phyloP scores from a whole-genome alignment of 2,329 filamentous ascomycete genomes.

The Alternaria arbusti region DNA sequence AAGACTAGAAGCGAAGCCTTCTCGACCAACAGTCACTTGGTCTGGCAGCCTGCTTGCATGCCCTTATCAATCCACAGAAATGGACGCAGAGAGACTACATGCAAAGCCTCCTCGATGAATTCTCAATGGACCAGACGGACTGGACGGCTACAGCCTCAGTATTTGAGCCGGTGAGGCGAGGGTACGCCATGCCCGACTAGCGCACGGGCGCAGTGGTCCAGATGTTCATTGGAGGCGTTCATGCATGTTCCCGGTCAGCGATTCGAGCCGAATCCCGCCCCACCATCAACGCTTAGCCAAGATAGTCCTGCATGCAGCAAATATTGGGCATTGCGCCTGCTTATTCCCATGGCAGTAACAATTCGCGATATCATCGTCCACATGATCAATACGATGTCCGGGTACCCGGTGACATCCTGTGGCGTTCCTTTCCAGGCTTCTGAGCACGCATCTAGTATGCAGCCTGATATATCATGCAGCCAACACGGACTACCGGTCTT shows the following conservation, averaged over 20 bases:
- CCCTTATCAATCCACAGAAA: neutral
- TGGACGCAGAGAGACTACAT: neutral
- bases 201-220: neutral
- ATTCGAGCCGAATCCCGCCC: neutral
- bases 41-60: too few relatives aligned
- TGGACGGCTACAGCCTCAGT: neutral
- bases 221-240: neutral
- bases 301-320: slow-evolving; percentile 1
- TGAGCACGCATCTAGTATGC: neutral
- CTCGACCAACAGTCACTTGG: neutral
- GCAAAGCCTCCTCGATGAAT: neutral
- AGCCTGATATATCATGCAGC: neutral
- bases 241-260: neutral
- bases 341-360: neutral
- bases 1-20: neutral
- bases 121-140: neutral
- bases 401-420: neutral
- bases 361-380: neutral
- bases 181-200: neutral
- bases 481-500: neutral
- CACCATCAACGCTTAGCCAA: neutral
- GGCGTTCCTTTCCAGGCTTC: neutral
- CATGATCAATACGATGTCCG: neutral
- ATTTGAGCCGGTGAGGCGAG: neutral
- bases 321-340: neutral